Evolutionary conservation across 805 yeast genomes (phyloP), one percentile per base, ranked within the genome.

Genomic region (Metschnikowia continentalis): DNA sequence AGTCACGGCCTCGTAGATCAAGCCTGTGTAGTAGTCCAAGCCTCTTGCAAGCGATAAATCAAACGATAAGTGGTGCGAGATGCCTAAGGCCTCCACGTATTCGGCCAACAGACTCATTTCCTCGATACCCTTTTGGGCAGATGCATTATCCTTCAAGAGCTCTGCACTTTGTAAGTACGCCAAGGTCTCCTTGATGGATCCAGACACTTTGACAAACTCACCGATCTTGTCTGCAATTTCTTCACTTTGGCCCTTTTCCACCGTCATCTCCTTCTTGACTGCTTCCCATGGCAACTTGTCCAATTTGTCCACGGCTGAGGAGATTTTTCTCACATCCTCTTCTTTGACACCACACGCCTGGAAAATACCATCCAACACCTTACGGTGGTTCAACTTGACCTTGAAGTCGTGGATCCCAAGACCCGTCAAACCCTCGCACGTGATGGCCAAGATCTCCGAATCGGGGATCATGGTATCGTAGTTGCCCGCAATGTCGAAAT

Each of bases 41-140:
- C 99, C 99, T 77, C 99, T 84, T 39, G 99, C 99, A 58, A 94
- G 77, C 3, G 98, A 91, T 70, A 94, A 78, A 70, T 94, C 99
- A 60, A 94, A 92, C 11, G 92, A 85, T 54, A 90, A 76, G 69
- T 70, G 80, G 13, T 76, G 56, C 48, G 78, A 78, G 55, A 90
- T 83, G n/a, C 78, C 87, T 62, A 90, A 90, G 5, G 97, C 95
- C 57, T 88, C 88, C 13, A 86, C 78, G 61, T 88, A 94, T 38
- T 82, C 85, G 53, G 88, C 84, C 66, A 89, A 79, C 17, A 79
- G 75, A 44, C 75, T 72, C 84, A 94, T 88, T 57, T 94, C 99
- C 47, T 77, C 78, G 30, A 94, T 71, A 67, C 98, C 99, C 57
- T 80, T 74, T 53, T 79, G 79, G 26, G 97, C 97, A 48, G 86